A percentile compares a stretch with the other conserved stretches of the same genome.
These are phyloP conservation scores for Kondoa malvinella DNA, from an alignment of 768 basidiomycete species.

Conservation along the genomic window DNA sequence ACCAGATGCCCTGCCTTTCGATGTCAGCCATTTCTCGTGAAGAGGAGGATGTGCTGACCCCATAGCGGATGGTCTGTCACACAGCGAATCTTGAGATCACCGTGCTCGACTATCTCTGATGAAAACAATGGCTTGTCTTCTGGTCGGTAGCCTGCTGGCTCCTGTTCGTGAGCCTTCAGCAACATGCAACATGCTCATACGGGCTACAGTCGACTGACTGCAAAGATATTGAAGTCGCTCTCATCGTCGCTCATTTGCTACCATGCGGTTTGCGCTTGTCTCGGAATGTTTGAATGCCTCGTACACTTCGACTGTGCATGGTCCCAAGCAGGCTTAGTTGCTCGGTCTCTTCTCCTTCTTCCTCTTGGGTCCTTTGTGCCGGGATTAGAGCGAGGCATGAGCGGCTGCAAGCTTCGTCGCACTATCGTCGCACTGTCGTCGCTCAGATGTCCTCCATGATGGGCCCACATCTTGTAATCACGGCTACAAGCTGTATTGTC, in stretches of 20 bases:
- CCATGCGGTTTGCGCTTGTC: no score
- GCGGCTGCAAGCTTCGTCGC: no score
- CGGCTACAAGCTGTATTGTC: no score
- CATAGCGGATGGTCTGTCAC: neutral
- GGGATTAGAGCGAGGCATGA: no score
- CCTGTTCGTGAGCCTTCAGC: neutral
- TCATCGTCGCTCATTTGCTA: slow-evolving; percentile 8
- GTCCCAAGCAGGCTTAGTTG: no score
- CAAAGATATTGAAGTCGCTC: neutral
- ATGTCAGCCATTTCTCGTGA: neutral
- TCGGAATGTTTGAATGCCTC: no score
- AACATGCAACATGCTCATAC: neutral
- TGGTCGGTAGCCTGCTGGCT: neutral
- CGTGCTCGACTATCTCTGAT: neutral
- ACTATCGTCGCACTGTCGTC: no score
- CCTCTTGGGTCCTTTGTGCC: no score
- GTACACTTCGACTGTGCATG: no score
- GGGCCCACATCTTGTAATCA: no score
- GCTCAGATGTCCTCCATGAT: no score
- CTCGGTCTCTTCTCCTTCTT: no score
- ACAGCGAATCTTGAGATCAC: neutral
- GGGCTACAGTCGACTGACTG: neutral
- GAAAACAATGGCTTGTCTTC: neutral
- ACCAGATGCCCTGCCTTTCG: slow-evolving; percentile 26
- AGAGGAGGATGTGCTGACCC: neutral